Conservation (phyloP, 345 rosid species). For the Excoecaria cochinchinensis region DNA sequence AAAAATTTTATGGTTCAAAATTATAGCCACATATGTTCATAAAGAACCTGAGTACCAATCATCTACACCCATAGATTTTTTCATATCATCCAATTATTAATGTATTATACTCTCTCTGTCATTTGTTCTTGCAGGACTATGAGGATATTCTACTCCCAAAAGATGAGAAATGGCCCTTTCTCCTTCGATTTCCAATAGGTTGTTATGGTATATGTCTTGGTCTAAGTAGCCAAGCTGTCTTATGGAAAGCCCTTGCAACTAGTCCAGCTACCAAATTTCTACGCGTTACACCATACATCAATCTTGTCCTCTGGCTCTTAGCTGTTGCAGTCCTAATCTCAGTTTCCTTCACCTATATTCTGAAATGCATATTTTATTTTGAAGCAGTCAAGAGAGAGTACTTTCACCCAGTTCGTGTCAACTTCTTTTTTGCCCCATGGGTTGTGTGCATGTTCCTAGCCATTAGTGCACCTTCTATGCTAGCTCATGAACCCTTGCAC, state of each 20-base stretch:
- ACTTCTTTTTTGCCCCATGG: slow-evolving; percentile 97
- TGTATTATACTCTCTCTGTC: background rate
- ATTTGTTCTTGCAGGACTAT: slow-evolving; percentile 48
- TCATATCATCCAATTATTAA: background rate
- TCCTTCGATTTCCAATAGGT: slow-evolving; percentile 85
- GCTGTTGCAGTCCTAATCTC: slow-evolving; percentile 54
- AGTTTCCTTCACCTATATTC: slow-evolving; percentile 66
- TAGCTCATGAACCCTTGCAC: slow-evolving; percentile 48
- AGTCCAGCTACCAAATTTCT: slow-evolving; percentile 74
- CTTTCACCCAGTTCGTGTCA: slow-evolving; percentile 82
- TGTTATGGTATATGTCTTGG: slow-evolving; percentile 91
- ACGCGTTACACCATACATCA: slow-evolving; percentile 63
- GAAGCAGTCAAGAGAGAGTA: slow-evolving; percentile 93
- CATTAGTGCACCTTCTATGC: slow-evolving; percentile 55
- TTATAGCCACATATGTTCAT: no score
- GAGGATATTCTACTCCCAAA: slow-evolving; percentile 90
- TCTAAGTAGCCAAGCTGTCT: slow-evolving; percentile 86
- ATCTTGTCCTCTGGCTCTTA: slow-evolving; percentile 65
- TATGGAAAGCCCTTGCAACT: slow-evolving; percentile 71
- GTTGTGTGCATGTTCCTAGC: slow-evolving; percentile 94
- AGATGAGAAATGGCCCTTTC: slow-evolving; percentile 90
- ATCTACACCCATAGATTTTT: background rate
- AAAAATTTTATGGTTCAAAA: background rate
- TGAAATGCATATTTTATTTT: slow-evolving; percentile 85
- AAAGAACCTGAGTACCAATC: no score